Base-by-base conservation (phyloP, 228 moss, liverwort and hornwort species). In the Sphagnum magellanicum region DNA sequence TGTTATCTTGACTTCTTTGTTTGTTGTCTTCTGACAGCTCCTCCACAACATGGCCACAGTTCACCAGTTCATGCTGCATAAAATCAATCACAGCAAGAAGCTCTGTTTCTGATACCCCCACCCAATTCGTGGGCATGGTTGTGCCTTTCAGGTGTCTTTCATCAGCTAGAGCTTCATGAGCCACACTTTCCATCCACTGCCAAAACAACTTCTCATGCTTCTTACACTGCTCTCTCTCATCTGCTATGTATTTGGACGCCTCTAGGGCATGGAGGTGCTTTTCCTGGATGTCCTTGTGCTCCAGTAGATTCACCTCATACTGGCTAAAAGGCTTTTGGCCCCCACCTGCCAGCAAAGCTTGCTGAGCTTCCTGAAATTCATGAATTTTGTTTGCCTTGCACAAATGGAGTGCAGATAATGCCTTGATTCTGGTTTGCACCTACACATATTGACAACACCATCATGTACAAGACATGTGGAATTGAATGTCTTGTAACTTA, bases 131-230 rank as follows among this genome's bases (percentile, higher is more conserved):
- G 5, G 50, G 6, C 10, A 48, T 64, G 4, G 51, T 10, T 32
- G 60, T 64, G 61, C 72, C 48, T n/a, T 69, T 58, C 0, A 59
- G 32, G 15, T 70, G 66, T 47, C 11, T 12, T 32, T 67, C 49
- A n/a, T 53, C 61, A 10, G 71, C 55, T 12, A 78, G 68, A 55
- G 72, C 90, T 72, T 84, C 81, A 51, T 65, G 55, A 13, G 71
- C 76, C 50, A 92, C 82, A 49, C 77, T 82, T 50, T 77, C 74
- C 88, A 92, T 84, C 92, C 92, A 92, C 61, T 79, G 74, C 92
- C 90, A 90, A 48, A 92, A 90, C 6, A 72, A 67, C 5, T 59
- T 71, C 61, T 84, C 86, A 58, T 90, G 90, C 59, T 67, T 70
- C 13, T 79, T 72, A 12, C 81, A 90, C 17, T 63, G 74, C 51